These are phyloP conservation scores for Penstemon eatonii DNA, from an alignment of 257 asterid genomes.

Conservation along the genomic window DNA sequence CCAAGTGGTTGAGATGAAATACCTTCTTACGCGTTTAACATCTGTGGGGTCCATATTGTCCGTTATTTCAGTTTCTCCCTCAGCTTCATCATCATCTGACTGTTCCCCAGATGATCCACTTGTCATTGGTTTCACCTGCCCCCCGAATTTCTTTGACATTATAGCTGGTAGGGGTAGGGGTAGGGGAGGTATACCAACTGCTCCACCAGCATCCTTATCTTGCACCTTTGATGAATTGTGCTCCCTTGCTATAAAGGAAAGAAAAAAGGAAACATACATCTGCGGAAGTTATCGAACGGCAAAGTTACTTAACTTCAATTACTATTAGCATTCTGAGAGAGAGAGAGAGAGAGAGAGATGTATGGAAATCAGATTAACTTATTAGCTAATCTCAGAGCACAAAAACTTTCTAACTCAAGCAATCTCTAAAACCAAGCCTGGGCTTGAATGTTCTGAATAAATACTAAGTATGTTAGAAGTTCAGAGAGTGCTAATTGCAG, in stretches of 20 bases:
- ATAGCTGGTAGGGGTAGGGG: slow-evolving; percentile 28
- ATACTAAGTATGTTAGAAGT: no score
- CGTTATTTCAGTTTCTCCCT: slow-evolving; percentile 73
- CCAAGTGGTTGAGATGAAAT: slow-evolving; percentile 26
- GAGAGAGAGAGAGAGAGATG: no score
- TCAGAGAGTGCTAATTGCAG: no score
- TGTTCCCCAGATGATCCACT: slow-evolving; percentile 91
- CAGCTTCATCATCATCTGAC: slow-evolving; percentile 88
- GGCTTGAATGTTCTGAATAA: no score
- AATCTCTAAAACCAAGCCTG: no score
- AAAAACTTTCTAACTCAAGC: no score
- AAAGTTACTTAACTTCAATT: no score
- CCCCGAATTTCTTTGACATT: slow-evolving; percentile 48
- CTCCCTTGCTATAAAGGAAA: slow-evolving; percentile 43
- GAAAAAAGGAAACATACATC: not conserved
- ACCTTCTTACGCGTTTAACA: slow-evolving; percentile 94
- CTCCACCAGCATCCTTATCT: slow-evolving; percentile 56
- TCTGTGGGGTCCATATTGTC: slow-evolving; percentile 63
- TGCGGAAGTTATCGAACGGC: no score
- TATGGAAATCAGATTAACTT: no score
- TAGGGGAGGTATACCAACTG: slow-evolving; percentile 53
- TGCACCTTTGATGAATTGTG: slow-evolving; percentile 47
- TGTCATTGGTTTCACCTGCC: slow-evolving; percentile 73
- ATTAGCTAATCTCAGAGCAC: no score
- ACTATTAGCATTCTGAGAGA: no score